Base-by-base conservation (phyloP, 495 filamentous ascomycete species). In the Xylaria venustula region DNA sequence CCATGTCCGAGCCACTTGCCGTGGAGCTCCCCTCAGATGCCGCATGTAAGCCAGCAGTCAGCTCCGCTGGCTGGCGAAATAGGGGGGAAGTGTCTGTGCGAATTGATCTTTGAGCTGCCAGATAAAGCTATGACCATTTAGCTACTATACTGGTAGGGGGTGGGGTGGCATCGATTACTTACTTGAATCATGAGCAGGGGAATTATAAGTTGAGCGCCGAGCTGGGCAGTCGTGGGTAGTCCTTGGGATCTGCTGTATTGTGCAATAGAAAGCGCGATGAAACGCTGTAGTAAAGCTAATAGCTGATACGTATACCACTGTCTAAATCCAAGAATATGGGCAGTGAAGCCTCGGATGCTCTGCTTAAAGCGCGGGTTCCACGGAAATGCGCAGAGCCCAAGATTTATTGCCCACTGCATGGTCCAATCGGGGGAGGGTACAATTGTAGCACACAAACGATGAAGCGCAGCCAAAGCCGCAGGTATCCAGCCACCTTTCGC, bases 351-450 rank as follows among this genome's bases (percentile, higher is more conserved):
- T 54, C 82, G 79, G n/a, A 85, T 74, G 65, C 85, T 85, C 62
- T 88, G 74, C 60, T 81, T 79, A 66, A 91, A 78, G 55, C 81
- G 83, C 7, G 89, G 89, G 62, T 92, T 93, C 88, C 90, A 96
- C 85, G 88, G 92, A 12, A 87, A 70, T 2, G 87, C 82, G 6
- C 83, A 63, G 25, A 88, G 61, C 23, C 83, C 84, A 2, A 82
- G 71, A 20, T 80, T 60, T 25, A 88, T 74, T 15, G 75, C 76
- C 81, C 74, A 75, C 69, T 61, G 34, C 66, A 79, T 61, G 73
- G 85, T 59, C 64, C 53, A 57, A 56, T 77, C 71, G 5, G 71
- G 20, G 12, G 61, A 55, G 28, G 75, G 75, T 22, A 77, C 55
- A 20, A 51, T 12, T 2, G 40, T 25, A 23, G 62, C 20, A 37